Evolutionary conservation across 225 moss, liverwort and hornwort genomes (phyloP).

Genomic region (Ulota crispa): DNA sequence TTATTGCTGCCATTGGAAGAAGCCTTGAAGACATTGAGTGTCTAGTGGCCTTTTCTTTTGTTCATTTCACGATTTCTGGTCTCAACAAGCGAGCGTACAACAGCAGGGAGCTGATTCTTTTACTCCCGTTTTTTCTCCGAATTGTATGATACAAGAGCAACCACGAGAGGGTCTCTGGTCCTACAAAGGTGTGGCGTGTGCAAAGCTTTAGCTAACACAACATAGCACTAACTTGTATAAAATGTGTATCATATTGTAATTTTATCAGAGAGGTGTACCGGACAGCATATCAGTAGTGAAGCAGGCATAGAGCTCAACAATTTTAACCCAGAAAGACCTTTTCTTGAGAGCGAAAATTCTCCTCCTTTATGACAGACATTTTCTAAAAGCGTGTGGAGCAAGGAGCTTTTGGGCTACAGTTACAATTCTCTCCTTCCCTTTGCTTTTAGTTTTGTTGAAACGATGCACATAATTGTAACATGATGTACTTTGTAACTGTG

Average conservation of each 20-base stretch:
- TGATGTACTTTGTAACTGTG: neutral
- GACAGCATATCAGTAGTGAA: neutral
- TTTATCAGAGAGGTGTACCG: conserved; percentile 1
- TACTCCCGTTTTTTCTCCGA: neutral
- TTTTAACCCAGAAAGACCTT: neutral
- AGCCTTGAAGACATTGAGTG: neutral
- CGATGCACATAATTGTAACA: neutral
- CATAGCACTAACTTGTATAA: conserved; percentile 10
- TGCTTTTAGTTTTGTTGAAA: neutral
- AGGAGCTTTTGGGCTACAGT: neutral
- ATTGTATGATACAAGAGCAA: conserved; percentile 23
- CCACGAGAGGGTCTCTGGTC: neutral
- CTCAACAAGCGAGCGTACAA: neutral
- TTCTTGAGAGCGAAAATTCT: neutral
- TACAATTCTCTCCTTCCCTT: neutral
- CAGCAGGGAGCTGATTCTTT: neutral
- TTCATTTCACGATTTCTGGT: neutral
- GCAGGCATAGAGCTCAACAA: neutral
- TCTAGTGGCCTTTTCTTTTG: neutral
- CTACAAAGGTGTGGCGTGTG: neutral
- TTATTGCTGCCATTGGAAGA: neutral
- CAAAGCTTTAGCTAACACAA: neutral
- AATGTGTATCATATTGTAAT: conserved; percentile 42
- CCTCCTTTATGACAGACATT: neutral
- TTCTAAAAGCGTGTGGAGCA: neutral